These are phyloP conservation scores for Talaromyces thailandensis DNA, from an alignment of 495 filamentous ascomycete species.

Conservation along the genomic window DNA sequence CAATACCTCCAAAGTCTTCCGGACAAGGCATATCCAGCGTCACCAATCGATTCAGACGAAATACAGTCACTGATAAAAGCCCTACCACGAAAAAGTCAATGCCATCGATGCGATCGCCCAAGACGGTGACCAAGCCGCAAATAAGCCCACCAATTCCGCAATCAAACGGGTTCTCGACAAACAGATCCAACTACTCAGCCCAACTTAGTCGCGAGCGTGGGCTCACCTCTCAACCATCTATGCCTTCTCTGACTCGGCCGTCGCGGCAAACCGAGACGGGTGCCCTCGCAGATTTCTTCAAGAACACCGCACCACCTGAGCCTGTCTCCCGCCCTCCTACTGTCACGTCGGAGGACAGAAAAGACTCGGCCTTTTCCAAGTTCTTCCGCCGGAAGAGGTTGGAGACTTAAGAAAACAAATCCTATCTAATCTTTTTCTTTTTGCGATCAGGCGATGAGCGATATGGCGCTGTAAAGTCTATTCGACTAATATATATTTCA, in stretches of 20 bases:
- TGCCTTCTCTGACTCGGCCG: constrained; percentile 11
- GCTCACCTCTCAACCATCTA: constrained; percentile 10
- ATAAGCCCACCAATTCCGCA: constrained; percentile 4
- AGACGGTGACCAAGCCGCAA: constrained; percentile 2
- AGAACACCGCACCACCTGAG: constrained; percentile 63
- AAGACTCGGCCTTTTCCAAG: constrained; percentile 20
- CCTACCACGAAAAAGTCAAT: constrained; percentile 23
- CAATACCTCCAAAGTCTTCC: constrained; percentile 37
- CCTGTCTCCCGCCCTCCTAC: constrained; percentile 13
- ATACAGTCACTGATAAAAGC: constrained; percentile 14
- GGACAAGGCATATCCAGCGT: constrained; percentile 37
- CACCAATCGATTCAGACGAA: constrained; percentile 53
- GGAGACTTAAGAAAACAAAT: constrained; percentile 17
- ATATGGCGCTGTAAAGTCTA: neutral
- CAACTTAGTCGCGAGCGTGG: constrained; percentile 32
- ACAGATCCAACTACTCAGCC: constrained; percentile 27
- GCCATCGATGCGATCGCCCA: constrained; percentile 23
- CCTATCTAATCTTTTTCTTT: constrained; percentile 2
- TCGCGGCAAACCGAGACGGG: constrained; percentile 43
- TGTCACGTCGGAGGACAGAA: constrained; percentile 18
- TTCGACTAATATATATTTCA: constrained; percentile 4
- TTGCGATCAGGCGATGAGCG: neutral
- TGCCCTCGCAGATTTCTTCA: constrained; percentile 74
- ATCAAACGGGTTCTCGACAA: constrained; percentile 7
- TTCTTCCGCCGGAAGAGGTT: constrained; percentile 39